These are phyloP conservation scores for Pisolithus microcarpus DNA, from an alignment of 768 basidiomycete genomes.

Conservation along the genomic window DNA sequence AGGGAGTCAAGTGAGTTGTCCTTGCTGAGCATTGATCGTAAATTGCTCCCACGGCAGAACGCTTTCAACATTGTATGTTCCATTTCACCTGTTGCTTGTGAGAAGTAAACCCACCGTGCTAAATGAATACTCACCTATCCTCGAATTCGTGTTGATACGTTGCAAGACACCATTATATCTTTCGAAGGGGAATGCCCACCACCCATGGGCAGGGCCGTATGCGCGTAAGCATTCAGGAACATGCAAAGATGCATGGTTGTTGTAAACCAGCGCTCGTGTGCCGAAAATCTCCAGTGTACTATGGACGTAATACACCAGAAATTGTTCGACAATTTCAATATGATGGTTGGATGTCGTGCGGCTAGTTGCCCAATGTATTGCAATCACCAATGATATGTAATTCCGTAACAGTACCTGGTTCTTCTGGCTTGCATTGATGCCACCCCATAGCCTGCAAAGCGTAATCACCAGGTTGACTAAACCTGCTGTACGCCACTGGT, in stretches of 20 bases:
- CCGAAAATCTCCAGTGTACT: background rate
- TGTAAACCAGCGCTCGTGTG: slow-evolving; percentile 5
- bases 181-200: slow-evolving; percentile 24
- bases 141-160: slow-evolving; percentile 21
- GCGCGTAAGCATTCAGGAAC: slow-evolving; percentile 20
- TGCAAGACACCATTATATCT: slow-evolving; percentile 27
- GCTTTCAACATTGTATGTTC: too few species aligned
- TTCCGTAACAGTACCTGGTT: background rate
- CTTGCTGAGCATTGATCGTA: too few species aligned
- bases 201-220: slow-evolving; percentile 24
- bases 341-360: background rate
- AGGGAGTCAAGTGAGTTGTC: too few species aligned
- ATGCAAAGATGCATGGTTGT: slow-evolving; percentile 38
- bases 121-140: slow-evolving; percentile 18
- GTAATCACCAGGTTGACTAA: slow-evolving; percentile 23
- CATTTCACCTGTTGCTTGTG: too few species aligned
- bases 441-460: slow-evolving; percentile 23
- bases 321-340: background rate
- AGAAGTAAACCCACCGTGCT: too few species aligned
- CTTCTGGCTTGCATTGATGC: background rate
- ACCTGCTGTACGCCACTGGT: slow-evolving; percentile 18
- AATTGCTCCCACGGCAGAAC: too few species aligned
- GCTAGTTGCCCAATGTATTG: background rate
- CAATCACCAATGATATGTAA: background rate
- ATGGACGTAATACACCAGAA: background rate